Base-by-base conservation (phyloP, 2,329 filamentous ascomycete genomes). In the Colletotrichum liriopes region DNA sequence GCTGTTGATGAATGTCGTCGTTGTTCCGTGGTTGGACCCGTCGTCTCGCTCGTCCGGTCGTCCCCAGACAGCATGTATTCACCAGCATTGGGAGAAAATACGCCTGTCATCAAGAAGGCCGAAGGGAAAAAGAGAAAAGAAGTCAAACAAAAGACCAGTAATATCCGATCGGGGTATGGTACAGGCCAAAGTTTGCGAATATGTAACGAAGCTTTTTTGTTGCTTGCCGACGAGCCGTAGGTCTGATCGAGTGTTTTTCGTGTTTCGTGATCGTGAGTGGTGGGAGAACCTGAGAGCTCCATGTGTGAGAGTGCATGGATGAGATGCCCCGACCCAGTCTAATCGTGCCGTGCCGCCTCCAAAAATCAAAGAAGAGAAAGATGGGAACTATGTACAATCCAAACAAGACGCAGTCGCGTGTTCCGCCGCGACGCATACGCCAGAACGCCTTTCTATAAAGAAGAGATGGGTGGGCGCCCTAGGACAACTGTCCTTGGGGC, bases 401-500 rank as follows among this genome's bases (percentile, higher is more conserved):
- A 75, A 74, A 71, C 35, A 67, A 66, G 43, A 67, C 49, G 71
- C 62, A 54, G 61, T 59, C 71, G 54, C 63, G 67, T 56, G 54
- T 60, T 69, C 70, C 67, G 32, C 2, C 58, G 67, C 67, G 56
- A 67, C 49, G 66, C 47, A 63, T 65, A 68, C 64, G 61, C 68
- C 68, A 35, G 3, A 72, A 74, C 72, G 71, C 73, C 72, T 47
- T 64, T 72, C 60, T 72, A 72, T 55, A 61, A 61, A 55, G 45
- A 47, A 55, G 52, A 67, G 59, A 73, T 78, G 79, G 41, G 49
- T 52, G 41, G 26, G 75, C 74, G 69, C 81, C 78, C 74, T 80
- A 79, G 18, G 77, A 75, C n/a, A 76, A 75, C 59, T 79, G 81
- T 52, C 76, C 70, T 56, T 72, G 70, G 39, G 70, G 70, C 54